phyloP scores from a whole-genome alignment of 208 protist species.

The Tritrichomonas musculus region DNA sequence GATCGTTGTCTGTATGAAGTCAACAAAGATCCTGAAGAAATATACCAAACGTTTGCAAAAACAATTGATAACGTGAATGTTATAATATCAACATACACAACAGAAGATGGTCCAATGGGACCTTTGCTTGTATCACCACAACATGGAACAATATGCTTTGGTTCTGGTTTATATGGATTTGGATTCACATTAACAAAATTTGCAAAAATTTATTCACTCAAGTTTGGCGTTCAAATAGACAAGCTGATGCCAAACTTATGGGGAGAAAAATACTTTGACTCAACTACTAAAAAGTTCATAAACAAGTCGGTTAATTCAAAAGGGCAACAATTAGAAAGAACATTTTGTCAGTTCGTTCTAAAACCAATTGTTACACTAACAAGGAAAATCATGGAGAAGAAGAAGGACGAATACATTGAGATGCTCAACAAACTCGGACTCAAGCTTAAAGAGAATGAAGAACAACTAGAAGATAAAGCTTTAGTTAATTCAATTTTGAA shows the following conservation, averaged over 20 bases:
- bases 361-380: slow-evolving; percentile 93
- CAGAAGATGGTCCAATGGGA: slow-evolving; percentile 61
- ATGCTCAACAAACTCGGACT: not conserved
- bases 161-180: slow-evolving; percentile 94
- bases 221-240: slow-evolving; percentile 76
- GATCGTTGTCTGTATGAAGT: slow-evolving; percentile 87
- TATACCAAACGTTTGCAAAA: slow-evolving; percentile 67
- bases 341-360: slow-evolving; percentile 90
- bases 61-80: slow-evolving; percentile 83
- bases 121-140: slow-evolving; percentile 69
- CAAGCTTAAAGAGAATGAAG: not conserved
- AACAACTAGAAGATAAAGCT: not conserved
- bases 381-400: slow-evolving; percentile 78
- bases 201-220: slow-evolving; percentile 75
- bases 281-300: slow-evolving; percentile 74
- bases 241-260: slow-evolving; percentile 82
- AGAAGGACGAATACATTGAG: slow-evolving; percentile 68
- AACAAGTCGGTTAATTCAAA: slow-evolving; percentile 8
- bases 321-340: slow-evolving; percentile 47
- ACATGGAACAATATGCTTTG: slow-evolving; percentile 89
- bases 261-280: slow-evolving; percentile 95
- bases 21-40: slow-evolving; percentile 71
- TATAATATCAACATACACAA: slow-evolving; percentile 89
- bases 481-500: not conserved
- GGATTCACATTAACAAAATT: slow-evolving; percentile 93